A percentile compares a stretch with the other conserved stretches of the same genome.
phyloP scores from a whole-genome alignment of 805 yeast genomes.

The Kuraishia ogatae region DNA sequence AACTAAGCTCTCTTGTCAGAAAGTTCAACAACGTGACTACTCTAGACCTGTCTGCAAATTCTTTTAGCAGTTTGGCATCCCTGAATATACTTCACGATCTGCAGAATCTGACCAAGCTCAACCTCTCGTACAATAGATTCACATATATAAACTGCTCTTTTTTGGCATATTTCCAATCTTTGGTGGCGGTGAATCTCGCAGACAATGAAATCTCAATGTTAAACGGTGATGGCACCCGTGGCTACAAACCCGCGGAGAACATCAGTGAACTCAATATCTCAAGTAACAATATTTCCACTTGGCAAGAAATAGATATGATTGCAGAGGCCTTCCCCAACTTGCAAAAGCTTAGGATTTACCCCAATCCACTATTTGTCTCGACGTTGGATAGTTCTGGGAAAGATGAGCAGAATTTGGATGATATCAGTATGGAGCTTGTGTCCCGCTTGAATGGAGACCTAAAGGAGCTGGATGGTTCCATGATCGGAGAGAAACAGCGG shows the following conservation, averaged over 20 bases:
- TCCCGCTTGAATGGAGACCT: slow-evolving; percentile 19
- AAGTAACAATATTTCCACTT: slow-evolving; percentile 34
- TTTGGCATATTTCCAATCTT: slow-evolving; percentile 7
- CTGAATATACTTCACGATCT: slow-evolving; percentile 4
- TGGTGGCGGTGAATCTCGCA: slow-evolving; percentile 25
- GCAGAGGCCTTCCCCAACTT: slow-evolving; percentile 30
- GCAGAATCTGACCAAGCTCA: slow-evolving; percentile 16
- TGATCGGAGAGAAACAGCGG: slow-evolving; percentile 36
- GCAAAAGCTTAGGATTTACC: slow-evolving; percentile 35
- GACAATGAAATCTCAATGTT: slow-evolving; percentile 22
- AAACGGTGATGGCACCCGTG: background rate
- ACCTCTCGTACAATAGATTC: slow-evolving; percentile 17
- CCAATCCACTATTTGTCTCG: slow-evolving; percentile 39
- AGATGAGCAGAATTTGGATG: slow-evolving; percentile 7
- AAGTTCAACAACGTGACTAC: slow-evolving; percentile 29
- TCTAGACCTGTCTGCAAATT: slow-evolving; percentile 27
- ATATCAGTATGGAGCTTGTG: slow-evolving; percentile 14
- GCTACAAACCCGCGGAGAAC: background rate
- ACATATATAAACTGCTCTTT: background rate
- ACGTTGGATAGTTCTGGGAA: slow-evolving; percentile 19
- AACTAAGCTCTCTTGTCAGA: slow-evolving; percentile 12
- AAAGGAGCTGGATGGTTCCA: slow-evolving; percentile 48
- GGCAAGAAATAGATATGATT: slow-evolving; percentile 42
- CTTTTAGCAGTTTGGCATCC: slow-evolving; percentile 11
- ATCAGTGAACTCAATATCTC: slow-evolving; percentile 39